These are phyloP conservation scores for Ochromonas danica DNA, from an alignment of 108 stramenopile species.

Conservation along the genomic window DNA sequence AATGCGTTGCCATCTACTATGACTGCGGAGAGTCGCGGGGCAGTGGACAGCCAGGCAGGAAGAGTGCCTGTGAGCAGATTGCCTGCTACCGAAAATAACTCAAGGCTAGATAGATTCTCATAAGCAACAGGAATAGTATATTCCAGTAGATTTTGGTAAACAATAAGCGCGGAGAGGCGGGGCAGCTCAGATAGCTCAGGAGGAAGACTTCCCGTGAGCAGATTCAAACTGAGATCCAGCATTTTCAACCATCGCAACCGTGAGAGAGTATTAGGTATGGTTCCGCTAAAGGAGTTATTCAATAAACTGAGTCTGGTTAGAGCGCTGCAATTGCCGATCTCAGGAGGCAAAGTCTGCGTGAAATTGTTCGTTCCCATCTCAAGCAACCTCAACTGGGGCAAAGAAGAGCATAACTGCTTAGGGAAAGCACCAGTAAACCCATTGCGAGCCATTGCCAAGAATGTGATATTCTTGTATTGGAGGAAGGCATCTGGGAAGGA, in stretches of 20 bases:
- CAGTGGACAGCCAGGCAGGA: neutral
- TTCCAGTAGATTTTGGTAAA: neutral
- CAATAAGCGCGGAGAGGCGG: neutral
- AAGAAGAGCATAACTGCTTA: neutral
- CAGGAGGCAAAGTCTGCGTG: neutral
- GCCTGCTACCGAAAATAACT: neutral
- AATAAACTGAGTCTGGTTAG: neutral
- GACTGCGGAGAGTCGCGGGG: neutral
- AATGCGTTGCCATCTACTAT: neutral
- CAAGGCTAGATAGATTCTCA: neutral
- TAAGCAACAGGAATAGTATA: neutral
- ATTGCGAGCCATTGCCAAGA: too few relatives aligned
- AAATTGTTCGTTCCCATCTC: neutral
- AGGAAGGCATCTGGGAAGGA: neutral
- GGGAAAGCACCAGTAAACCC: neutral
- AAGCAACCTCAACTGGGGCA: neutral
- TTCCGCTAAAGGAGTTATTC: neutral
- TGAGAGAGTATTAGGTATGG: neutral
- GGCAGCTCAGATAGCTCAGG: neutral
- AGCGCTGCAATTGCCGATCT: neutral
- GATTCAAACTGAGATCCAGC: neutral
- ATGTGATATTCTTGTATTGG: too few relatives aligned
- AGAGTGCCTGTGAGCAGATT: conserved; percentile 3
- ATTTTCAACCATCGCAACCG: neutral
- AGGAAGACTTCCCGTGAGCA: neutral